Evolutionary conservation across 768 basidiomycete species (phyloP), one percentile per base, ranked within the genome.

Genomic region (Boletus tomentosulus): DNA sequence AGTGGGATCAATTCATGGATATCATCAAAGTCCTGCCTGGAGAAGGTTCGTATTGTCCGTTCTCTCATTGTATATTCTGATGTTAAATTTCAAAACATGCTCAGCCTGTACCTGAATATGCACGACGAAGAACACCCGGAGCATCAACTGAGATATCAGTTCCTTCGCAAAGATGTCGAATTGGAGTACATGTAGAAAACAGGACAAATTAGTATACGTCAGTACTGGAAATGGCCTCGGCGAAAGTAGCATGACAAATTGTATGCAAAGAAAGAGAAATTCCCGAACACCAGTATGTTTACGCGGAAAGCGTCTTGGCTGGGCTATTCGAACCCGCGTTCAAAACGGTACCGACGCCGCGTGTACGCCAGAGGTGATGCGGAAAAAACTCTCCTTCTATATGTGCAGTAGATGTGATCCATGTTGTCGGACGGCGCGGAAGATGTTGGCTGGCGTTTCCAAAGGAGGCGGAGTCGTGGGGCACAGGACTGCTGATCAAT

Each of bases 1-100:
- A n/a, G n/a, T n/a, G n/a, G n/a, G n/a, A n/a, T n/a, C n/a, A n/a
- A 16, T 51, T 80, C 24, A 80, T 81, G 75, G 56, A 62, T 27
- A 46, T 76, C 46, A 63, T 39, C n/a, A 39, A 59, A 46, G 59
- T 70, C 7, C 51, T 79, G 22, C 61, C 61, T 19, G 57, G 63
- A 27, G 62, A 68, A 60, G 25, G 44, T 46, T n/a, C 22, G 44
- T 31, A 46, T 38, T 1, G 7, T 8, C 8, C 37, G n/a, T 38
- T n/a, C 4, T 19, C n/a, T 7, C 38, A 19, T 39, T n/a, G 38
- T 39, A n/a, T 37, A 15, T 7, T 37, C 38, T 39, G n/a, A 39
- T 22, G 38, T 39, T 2, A 22, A 39, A 39, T 39, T 38, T 39
- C 7, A 37, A n/a, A 19, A 7, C 7, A n/a, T 39, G 22, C 22